Evolutionary conservation across 2,329 filamentous ascomycete species (phyloP), one percentile per base, ranked within the genome.

Genomic region (Metarhizium sp.): DNA sequence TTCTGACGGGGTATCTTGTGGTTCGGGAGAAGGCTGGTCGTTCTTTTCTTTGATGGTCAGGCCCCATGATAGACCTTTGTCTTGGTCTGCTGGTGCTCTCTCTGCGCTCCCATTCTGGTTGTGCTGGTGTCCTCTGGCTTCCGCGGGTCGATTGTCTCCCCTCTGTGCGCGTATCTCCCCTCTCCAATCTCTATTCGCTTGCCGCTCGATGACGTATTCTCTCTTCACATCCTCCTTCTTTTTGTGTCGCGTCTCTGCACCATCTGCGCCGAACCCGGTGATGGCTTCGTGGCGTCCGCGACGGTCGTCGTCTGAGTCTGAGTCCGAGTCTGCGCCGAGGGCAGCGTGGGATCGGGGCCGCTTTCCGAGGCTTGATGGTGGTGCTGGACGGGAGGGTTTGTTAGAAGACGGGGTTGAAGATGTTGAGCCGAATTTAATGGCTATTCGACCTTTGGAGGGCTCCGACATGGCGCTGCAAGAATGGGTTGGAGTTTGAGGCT

Each of bases 171-270:
- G 74, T 58, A 73, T 70, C 56, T 84, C 80, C 56, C 77, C 74
- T 62, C 78, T 75, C 84, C 83, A 86, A 70, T 87, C 80, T 53
- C 78, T 75, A 68, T 87, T 88, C 59, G 73, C 70, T 62, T 79
- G 74, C 43, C 71, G 71, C 34, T 75, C 72, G 60, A 90, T 89
- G 18, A 88, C 72, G 48, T 82, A 73, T 7, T 75, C 62, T 57
- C 67, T 69, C 57, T 67, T 67, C 38, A 61, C 59, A n/a, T 60
- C 59, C 51, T 58, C 68, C 57, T 47, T 72, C 67, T 59, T 68
- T 67, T 59, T 68, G 60, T 59, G 66, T 58, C 66, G 79, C 72
- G 60, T 69, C 59, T 72, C 71, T 14, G 69, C 69, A 10, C 69
- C 69, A 13, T 79, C 77, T 30, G 66, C 70, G 1, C 75, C 76